Evolutionary conservation across 2,329 filamentous ascomycete genomes (phyloP), one percentile per base, ranked within the genome.

Genomic region (Epichloe elymi): DNA sequence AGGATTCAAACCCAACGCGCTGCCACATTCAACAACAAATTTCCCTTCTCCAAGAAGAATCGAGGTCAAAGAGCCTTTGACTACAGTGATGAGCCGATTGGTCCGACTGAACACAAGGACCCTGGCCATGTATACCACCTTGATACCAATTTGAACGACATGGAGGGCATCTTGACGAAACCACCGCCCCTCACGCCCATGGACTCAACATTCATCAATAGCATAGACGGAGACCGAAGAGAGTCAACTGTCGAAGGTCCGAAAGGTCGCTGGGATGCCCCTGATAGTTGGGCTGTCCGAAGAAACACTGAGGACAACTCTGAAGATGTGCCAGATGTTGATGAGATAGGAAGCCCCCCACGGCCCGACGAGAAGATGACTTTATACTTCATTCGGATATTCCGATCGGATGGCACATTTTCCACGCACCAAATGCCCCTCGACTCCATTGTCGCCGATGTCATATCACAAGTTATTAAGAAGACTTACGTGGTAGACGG

Each of bases 261-360:
- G 3, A 72, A 73, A 51, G 82, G 83, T 2, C 80, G 80, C 3
- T 98, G 91, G 91, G 87, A 94, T 65, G 90, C 90, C 3, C 91
- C 93, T 1, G 91, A 97, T 65, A 96, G 90, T 64, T 98, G 93
- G 93, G 89, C 87, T 48, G 91, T 97, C 26, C 87, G 86, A 58
- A 83, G 82, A 54, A 75, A 75, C 43, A 79, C 78, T 7, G 83
- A 88, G 58, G 85, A 88, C 50, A 77, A 76, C 55, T 71, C 75
- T n/a, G 61, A 64, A 57, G 76, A 72, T 58, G 69, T 64, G 4
- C 70, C 74, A 1, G 85, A 88, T 51, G 71, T 78, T 14, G 85
- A 89, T 55, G 85, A 91, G 50, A 72, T 76, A 30, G 82, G 80
- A 45, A 78, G 79, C 48, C 76, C 80, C n/a, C 74, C 80, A 6